A percentile compares a stretch with the other conserved stretches of the same genome.
Conservation (phyloP, 2,329 filamentous ascomycete species). For the Alternaria burnsii region DNA sequence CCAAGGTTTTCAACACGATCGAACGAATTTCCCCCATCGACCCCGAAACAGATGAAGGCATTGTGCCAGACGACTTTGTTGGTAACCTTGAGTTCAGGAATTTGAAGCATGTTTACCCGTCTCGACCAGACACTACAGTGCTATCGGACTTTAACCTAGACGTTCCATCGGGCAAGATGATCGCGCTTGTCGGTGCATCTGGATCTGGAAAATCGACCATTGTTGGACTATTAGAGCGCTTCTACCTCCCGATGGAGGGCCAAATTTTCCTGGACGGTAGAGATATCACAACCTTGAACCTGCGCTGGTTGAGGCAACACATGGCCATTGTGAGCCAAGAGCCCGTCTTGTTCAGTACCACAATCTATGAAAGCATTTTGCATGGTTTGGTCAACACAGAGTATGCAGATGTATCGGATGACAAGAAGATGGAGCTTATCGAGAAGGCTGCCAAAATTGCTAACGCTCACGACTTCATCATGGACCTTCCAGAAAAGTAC, state of each 20-base stretch:
- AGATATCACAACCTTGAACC: constrained; percentile 81
- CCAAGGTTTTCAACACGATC: constrained; percentile 94
- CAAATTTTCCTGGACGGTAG: constrained; percentile 81
- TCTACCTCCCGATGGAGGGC: constrained; percentile 89
- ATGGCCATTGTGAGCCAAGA: constrained; percentile 94
- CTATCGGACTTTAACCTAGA: constrained; percentile 83
- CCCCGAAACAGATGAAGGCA: constrained; percentile 74
- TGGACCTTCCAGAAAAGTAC: constrained; percentile 82
- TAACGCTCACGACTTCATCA: constrained; percentile 94
- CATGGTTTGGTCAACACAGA: constrained; percentile 88
- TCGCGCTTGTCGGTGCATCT: constrained; percentile 91
- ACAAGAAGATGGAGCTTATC: constrained; percentile 75
- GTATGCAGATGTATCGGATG: constrained; percentile 71
- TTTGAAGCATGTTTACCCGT: constrained; percentile 94
- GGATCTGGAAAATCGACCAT: constrained; percentile 96
- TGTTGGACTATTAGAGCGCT: constrained; percentile 89
- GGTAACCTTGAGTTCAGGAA: constrained; percentile 83
- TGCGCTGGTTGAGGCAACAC: constrained; percentile 90
- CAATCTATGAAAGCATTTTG: constrained; percentile 89
- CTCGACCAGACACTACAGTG: constrained; percentile 85
- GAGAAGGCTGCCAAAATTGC: constrained; percentile 86
- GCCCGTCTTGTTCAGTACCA: constrained; percentile 86
- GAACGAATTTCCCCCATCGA: constrained; percentile 87
- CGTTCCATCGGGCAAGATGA: constrained; percentile 89
- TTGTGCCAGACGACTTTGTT: constrained; percentile 74